Base-by-base conservation (phyloP, 1,139 yeast genomes). In the Meyerozyma carpophila region DNA sequence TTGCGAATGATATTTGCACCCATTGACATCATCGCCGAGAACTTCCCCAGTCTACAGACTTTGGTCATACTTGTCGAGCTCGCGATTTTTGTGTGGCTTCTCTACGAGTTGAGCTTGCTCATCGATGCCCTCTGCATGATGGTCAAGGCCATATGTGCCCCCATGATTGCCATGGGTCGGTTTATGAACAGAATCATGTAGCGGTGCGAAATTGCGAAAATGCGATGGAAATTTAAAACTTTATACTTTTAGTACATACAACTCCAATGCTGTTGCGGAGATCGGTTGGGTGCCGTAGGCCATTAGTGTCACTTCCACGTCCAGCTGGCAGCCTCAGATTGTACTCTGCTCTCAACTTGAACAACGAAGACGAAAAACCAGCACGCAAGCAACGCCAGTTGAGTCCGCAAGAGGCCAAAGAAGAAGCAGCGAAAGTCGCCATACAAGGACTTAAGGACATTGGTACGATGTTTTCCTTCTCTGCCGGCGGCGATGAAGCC, bases 41-140 rank as follows among this genome's bases (percentile, higher is more conserved):
- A 59, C 26, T 69, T 72, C 42, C 78, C 78, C 1, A 53, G 55
- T 37, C 51, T 68, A 20, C 77, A 72, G 50, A 68, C 75, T 0
- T 44, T 68, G 8, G 75, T 72, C 24, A 65, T 70, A 11, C 43
- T 73, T 43, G 46, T 66, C 9, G 77, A 73, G 49, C 54, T 73
- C 43, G 58, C 59, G 36, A 63, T 72, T 6, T 72, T 72, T 50
- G 50, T 68, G 51, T 73, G 77, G 77, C 57, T 71, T 2, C 55
- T 72, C 36, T 73, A 69, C 49, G 76, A 71, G 53, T 57, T 71
- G 48, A 70, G 75, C 47, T 56, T 69, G 36, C 61, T 73, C 48
- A 61, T 73, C 5, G 76, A 72, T 52, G 77, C 77, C 1, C 50
- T 73, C 32, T 72, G 77, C 51, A 68, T 70, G 74, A 70, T 70